A percentile compares a stretch with the other conserved stretches of the same genome.
These are phyloP conservation scores for Naganishia vishniacii DNA, from an alignment of 768 basidiomycete genomes.

Conservation along the genomic window DNA sequence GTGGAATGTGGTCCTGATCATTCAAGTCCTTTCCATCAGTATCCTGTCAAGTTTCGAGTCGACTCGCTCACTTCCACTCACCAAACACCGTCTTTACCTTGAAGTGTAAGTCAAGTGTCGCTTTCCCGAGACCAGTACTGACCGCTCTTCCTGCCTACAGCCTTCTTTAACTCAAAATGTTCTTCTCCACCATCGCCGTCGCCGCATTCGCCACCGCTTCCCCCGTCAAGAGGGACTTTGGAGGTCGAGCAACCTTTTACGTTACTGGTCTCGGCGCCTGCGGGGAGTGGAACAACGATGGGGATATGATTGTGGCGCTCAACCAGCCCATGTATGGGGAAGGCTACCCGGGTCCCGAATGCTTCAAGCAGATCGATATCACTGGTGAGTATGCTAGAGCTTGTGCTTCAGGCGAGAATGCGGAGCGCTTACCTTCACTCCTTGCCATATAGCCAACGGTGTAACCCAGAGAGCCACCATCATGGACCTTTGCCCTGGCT, in stretches of 20 bases:
- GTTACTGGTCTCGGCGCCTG: slow-evolving; percentile 53
- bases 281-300: slow-evolving; percentile 40
- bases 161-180: too few relatives aligned
- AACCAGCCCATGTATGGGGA: slow-evolving; percentile 54
- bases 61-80: too few relatives aligned
- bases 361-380: slow-evolving; percentile 63
- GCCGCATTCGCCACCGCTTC: slow-evolving; percentile 10
- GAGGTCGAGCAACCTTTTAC: slow-evolving; percentile 49
- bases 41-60: too few relatives aligned
- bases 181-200: slow-evolving; percentile 16
- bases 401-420: too few relatives aligned
- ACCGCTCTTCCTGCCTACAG: too few relatives aligned
- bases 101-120: not conserved
- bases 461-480: slow-evolving; percentile 59
- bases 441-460: slow-evolving; percentile 49
- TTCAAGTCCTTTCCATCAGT: too few relatives aligned
- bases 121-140: too few relatives aligned
- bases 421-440: too few relatives aligned
- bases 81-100: not conserved
- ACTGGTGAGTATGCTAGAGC: slow-evolving; percentile 47
- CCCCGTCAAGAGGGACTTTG: slow-evolving; percentile 32
- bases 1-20: too few relatives aligned
- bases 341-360: slow-evolving; percentile 63
- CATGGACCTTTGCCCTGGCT: slow-evolving; percentile 67
- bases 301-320: slow-evolving; percentile 51